Percentiles rank a stretch among this genome's conserved stretches.
Conservation (phyloP, 305 asterid genomes). For the Solanum aculeatissimum region DNA sequence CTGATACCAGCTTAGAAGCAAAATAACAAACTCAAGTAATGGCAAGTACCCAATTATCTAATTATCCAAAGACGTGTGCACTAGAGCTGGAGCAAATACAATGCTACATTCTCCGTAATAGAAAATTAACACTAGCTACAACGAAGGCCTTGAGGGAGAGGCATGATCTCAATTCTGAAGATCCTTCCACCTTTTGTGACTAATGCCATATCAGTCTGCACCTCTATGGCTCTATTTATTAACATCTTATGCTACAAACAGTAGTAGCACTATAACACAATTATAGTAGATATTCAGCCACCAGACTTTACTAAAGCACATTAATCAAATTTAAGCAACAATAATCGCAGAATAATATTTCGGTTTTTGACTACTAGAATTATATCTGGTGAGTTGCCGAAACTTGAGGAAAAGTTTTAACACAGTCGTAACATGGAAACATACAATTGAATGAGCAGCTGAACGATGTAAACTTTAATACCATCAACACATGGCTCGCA, state of each 20-base stretch:
- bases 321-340: not conserved
- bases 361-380: not conserved
- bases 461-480: not conserved
- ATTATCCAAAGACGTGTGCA: not conserved
- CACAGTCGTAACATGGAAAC: not conserved
- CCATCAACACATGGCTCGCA: not conserved
- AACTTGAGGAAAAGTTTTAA: not conserved
- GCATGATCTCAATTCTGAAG: not conserved
- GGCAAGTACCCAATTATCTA: not conserved
- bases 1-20: not conserved
- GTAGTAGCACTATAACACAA: not conserved
- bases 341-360: not conserved
- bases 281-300: not conserved
- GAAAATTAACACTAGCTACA: not conserved
- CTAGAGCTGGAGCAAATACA: not conserved
- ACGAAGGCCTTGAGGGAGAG: not conserved
- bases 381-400: not conserved
- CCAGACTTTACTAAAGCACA: not conserved
- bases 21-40: not conserved
- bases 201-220: not conserved
- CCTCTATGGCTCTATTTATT: not conserved
- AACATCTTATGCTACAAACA: not conserved
- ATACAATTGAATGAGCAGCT: not conserved
- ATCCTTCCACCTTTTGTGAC: not conserved
- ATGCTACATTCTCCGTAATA: not conserved